Percentiles rank a stretch among this genome's conserved stretches.
phyloP scores from a whole-genome alignment of 192 early-diverging fungal species.

The Backusella sp. region DNA sequence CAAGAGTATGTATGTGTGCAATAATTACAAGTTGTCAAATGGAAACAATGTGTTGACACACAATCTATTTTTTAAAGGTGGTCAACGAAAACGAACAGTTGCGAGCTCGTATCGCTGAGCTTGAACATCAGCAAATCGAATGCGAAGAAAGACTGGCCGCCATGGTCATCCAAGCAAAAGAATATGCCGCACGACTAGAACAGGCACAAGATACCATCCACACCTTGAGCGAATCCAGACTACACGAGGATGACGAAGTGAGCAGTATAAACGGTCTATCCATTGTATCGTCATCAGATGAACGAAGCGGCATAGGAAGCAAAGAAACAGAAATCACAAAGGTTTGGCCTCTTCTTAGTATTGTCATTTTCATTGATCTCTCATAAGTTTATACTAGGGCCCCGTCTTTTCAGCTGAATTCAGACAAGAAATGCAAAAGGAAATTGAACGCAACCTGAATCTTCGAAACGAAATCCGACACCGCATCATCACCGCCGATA shows the following conservation, averaged over 20 bases:
- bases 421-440: conserved; percentile 45
- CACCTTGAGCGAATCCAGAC: conserved; percentile 41
- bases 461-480: conserved; percentile 37
- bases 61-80: conserved; percentile 14
- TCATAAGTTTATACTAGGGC: conserved; percentile 27
- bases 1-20: conserved; percentile 36
- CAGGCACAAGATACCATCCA: conserved; percentile 62
- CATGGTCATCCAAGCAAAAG: conserved; percentile 55
- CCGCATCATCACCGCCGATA: conserved; percentile 36
- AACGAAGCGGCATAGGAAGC: not conserved
- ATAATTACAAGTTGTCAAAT: no score
- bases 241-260: conserved; percentile 27
- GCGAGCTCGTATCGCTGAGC: conserved; percentile 48
- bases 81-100: conserved; percentile 54
- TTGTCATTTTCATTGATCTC: not conserved
- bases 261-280: not conserved
- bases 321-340: conserved; percentile 40
- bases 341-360: conserved; percentile 16
- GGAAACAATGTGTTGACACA: no score
- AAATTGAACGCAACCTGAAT: conserved; percentile 40
- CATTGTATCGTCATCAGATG: conserved; percentile 10
- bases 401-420: conserved; percentile 45
- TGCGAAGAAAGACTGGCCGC: conserved; percentile 53
- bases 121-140: conserved; percentile 53
- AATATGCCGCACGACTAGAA: conserved; percentile 57